Evolutionary conservation across 192 early-diverging fungal species (phyloP).

Genomic region (Backusella liffmaniae): DNA sequence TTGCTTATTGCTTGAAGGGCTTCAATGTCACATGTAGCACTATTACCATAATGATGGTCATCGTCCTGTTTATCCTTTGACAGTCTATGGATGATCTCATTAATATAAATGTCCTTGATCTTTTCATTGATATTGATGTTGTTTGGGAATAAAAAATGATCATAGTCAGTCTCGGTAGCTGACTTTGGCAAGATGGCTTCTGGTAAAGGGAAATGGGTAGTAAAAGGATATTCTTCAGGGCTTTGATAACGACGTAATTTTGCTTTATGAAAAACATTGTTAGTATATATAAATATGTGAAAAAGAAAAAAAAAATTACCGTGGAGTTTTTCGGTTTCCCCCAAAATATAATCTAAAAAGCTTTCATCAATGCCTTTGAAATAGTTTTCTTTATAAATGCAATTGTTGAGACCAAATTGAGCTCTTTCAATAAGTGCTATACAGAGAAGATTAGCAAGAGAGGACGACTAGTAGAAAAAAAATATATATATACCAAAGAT

Average conservation of each 20-base stretch:
- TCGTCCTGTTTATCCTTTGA: constrained; percentile 70
- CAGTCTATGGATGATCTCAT: constrained; percentile 66
- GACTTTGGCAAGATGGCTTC: constrained; percentile 68
- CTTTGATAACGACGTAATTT: constrained; percentile 77
- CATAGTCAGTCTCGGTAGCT: constrained; percentile 55
- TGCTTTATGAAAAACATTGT: background rate
- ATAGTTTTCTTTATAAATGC: constrained; percentile 71
- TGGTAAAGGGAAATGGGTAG: constrained; percentile 59
- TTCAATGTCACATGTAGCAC: constrained; percentile 91
- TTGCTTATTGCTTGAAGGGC: constrained; percentile 91
- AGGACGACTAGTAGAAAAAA: background rate
- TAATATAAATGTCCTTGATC: constrained; percentile 79
- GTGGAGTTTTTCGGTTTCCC: constrained; percentile 90
- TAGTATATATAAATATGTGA: too few species aligned
- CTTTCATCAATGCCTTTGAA: constrained; percentile 53
- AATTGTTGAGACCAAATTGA: constrained; percentile 82
- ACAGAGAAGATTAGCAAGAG: background rate
- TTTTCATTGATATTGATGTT: constrained; percentile 85
- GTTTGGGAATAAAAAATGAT: constrained; percentile 71
- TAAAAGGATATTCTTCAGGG: constrained; percentile 97
- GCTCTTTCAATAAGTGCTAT: constrained; percentile 92
- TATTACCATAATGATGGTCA: constrained; percentile 89
- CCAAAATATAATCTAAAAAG: constrained; percentile 89
- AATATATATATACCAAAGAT: constrained; percentile 71
- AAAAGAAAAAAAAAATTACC: constrained; percentile 46